phyloP scores from a whole-genome alignment of 768 basidiomycete genomes.

The Mycena kentingensis region DNA sequence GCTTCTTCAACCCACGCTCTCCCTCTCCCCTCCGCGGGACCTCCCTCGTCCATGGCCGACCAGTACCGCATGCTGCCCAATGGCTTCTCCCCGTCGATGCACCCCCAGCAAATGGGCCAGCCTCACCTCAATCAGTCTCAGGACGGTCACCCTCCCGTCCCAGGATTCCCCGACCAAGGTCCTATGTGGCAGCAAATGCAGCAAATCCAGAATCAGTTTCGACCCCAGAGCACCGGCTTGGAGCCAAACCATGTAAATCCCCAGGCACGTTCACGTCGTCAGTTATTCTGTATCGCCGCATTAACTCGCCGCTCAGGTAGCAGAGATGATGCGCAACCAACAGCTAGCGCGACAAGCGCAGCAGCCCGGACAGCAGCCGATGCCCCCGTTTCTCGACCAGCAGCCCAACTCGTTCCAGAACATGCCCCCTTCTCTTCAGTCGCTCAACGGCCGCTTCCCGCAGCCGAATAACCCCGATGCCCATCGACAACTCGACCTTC shows the following conservation, averaged over 20 bases:
- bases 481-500: constrained; percentile 49
- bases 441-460: constrained; percentile 38
- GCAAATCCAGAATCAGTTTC: constrained; percentile 45
- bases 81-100: constrained; percentile 47
- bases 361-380: constrained; percentile 11
- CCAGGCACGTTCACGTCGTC: constrained; percentile 46
- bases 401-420: constrained; percentile 36
- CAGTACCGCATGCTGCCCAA: constrained; percentile 58
- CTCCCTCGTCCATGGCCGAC: constrained; percentile 60
- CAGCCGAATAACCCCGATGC: constrained; percentile 28
- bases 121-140: constrained; percentile 48
- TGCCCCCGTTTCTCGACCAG: constrained; percentile 37
- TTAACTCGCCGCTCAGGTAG: constrained; percentile 40
- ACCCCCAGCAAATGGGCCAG: constrained; percentile 41
- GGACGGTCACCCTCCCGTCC: constrained; percentile 40
- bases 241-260: constrained; percentile 40
- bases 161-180: constrained; percentile 51
- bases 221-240: constrained; percentile 45
- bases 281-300: constrained; percentile 23
- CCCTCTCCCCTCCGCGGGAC: constrained; percentile 24
- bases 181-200: constrained; percentile 64
- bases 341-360: constrained; percentile 36
- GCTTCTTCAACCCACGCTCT: constrained; percentile 30
- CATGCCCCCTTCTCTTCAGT: constrained; percentile 38
- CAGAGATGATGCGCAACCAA: constrained; percentile 47